Base-by-base conservation (phyloP, 805 yeast species). In the Starmerella riodocensis region DNA sequence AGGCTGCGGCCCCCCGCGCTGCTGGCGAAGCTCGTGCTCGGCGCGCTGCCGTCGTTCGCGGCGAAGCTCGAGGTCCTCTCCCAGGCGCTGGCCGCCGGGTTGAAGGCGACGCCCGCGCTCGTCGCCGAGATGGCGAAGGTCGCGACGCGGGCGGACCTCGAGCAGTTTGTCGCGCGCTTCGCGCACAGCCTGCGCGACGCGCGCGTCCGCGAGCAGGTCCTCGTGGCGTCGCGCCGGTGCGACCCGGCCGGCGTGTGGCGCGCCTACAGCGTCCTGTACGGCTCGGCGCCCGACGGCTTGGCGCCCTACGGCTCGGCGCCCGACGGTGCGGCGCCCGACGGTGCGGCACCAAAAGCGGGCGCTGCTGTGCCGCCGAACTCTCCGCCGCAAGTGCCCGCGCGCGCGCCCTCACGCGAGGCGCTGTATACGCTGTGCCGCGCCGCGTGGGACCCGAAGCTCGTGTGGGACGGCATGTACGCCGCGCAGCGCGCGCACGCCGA, bases 401-500 rank as follows among this genome's bases (percentile, higher is more conserved):
- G n/a, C n/a, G 11, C 6, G 60, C 67, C 13, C 7, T 53, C 54
- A 32, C 54, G 54, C 13, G 42, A 44, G 22, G 57, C 63, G 1
- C 43, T 71, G 2, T 42, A 59, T 3, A 69, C 76, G 0, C 57
- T 78, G 20, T 62, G 78, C 23, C 53, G 62, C 1, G 74, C 78
- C 0, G 65, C 77, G 5, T 52, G 60, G 46, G 39, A 42, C 29
- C 38, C 46, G 1, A 30, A 42, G 1, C 37, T 67, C 3, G 36
- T 58, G 14, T 76, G 82, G 82, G 73, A 62, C 8, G 57, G 59
- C 1, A 36, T 64, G 29, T 69, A 59, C 37, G 80, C 85, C 0
- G 62, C 77, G 1, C 82, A 76, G 48, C 62, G 74, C 20, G 75
- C 80, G 0, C 63, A 74, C 2, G 66, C 62, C 28, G 81, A 77